phyloP scores from a whole-genome alignment of 805 yeast species.

The Wickerhamiella qilinensis region DNA sequence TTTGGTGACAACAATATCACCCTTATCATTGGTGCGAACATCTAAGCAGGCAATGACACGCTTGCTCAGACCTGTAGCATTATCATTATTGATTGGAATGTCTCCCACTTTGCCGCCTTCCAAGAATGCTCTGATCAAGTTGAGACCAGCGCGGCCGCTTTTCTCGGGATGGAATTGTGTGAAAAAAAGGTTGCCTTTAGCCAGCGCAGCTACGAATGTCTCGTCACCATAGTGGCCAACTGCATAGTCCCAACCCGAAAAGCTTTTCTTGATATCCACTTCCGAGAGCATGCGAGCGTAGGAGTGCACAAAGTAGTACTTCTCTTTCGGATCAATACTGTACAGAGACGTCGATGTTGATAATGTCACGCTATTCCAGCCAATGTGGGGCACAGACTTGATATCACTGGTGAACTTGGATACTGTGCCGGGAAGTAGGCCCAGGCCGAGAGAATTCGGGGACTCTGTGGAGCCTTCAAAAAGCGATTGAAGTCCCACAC shows the following conservation, averaged over 20 bases:
- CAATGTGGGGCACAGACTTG: slow-evolving; percentile 91
- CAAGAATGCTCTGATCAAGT: slow-evolving; percentile 58
- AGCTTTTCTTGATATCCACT: slow-evolving; percentile 16
- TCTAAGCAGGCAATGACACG: slow-evolving; percentile 93
- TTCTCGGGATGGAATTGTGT: slow-evolving; percentile 99
- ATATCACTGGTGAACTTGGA: slow-evolving; percentile 40
- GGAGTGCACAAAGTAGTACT: slow-evolving; percentile 91
- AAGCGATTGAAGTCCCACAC: slow-evolving; percentile 88
- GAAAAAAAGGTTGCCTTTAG: slow-evolving; percentile 69
- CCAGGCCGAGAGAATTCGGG: slow-evolving; percentile 44
- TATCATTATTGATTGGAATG: slow-evolving; percentile 5
- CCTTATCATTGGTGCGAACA: slow-evolving; percentile 87
- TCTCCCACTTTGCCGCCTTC: slow-evolving; percentile 25
- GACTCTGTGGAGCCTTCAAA: slow-evolving; percentile 65
- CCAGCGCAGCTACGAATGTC: slow-evolving; percentile 65
- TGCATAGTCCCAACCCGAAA: slow-evolving; percentile 56
- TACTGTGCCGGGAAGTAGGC: slow-evolving; percentile 36
- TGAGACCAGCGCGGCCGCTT: slow-evolving; percentile 80
- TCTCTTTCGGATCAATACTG: slow-evolving; percentile 47
- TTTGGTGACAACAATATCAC: slow-evolving; percentile 93
- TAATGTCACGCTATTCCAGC: slow-evolving; percentile 57
- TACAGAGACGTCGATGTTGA: slow-evolving; percentile 26
- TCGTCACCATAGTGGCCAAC: slow-evolving; percentile 62
- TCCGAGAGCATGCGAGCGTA: slow-evolving; percentile 40
- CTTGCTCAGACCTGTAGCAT: slow-evolving; percentile 49